Evolutionary conservation across 331 rosid species (phyloP), one percentile per base, ranked within the genome.

Genomic region (Quercus lobata): DNA sequence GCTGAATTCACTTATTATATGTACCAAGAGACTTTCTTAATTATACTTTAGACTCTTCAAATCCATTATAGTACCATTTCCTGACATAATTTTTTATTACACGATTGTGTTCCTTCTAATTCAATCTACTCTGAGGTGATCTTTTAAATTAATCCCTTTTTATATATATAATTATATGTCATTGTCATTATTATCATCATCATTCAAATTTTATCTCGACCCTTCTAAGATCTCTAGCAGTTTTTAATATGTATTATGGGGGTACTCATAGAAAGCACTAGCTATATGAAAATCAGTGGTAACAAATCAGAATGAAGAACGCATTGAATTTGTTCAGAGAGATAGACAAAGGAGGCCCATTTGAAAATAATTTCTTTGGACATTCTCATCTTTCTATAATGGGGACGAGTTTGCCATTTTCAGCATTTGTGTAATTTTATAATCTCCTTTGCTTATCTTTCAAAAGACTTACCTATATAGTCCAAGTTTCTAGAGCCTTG

Each of bases 351-450:
- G 29, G 24, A 16, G 71, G 29, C 8, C 72, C 82, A 22, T n/a
- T 69, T 71, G 30, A 16, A 11, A 12, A 19, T 4, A 53, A 21
- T 30, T 63, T 37, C 46, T 57, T 72, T 54, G 55, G 63, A 73
- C 79, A 71, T 82, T 77, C 84, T 56, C 66, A 80, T 75, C 83
- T 74, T 72, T 76, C 86, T 78, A 83, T 82, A 80, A 44, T 57
- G 55, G 81, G 57, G 29, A 10, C 49, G 41, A 70, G n/a, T 25
- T 46, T 71, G 34, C 57, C 57, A 71, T 21, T 75, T 81, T 65
- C 60, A n/a, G 21, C 52, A 22, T 34, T 21, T 69, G 19, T 22
- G 56, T 49, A 58, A 49, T 75, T 44, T 61, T 53, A 19, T 30
- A 44, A 44, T 69, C 41, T 72, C 30, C 16, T 30, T 72, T 57